Evolutionary conservation across 2,329 filamentous ascomycete genomes (phyloP), one percentile per base, ranked within the genome.

Genomic region (Cordyceps tenuipes): DNA sequence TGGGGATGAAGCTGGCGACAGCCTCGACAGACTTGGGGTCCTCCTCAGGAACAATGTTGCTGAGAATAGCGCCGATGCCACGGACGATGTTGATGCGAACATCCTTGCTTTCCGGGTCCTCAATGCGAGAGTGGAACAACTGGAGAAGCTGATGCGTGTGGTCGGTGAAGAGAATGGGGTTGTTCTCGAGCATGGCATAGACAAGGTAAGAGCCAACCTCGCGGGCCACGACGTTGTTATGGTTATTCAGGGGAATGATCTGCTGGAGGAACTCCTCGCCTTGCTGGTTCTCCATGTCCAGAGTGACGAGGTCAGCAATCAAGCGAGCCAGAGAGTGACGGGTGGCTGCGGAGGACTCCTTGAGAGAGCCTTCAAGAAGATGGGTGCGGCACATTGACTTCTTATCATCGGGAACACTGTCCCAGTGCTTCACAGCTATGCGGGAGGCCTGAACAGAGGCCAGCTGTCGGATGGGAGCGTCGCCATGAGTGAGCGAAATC

Each of bases 71-170:
- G 68, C 92, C 91, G 63, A 97, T 83, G 63, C 91, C 91, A 69
- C 96, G 84, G 76, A 97, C 87, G 36, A 94, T 95, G 80, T 97
- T 97, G 77, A 96, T 86, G 68, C 92, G 88, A 61, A 99, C 94
- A 72, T 97, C 91, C 63, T 89, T 84, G 73, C 91, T 97, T 75
- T 95, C 87, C 1, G 90, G 86, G 70, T 97, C 94, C 68, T 89
- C 86, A 69, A 99, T 94, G 52, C 92, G 95, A 73, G 87, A 87
- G 74, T 81, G 80, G 77, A 97, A 96, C 29, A 97, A 81, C 68
- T 83, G 81, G 69, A 97, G 90, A 62, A 97, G 84, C 70, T 90
- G 86, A 62, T 81, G 75, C 67, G 91, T 84, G 75, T 94, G 89
- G 69, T 92, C 89, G 68, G 85, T 84, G 75, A 97, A 96, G 66